These are phyloP conservation scores for Carex cristatella DNA, from an alignment of 176 grass and related monocot genomes.

Conservation along the genomic window DNA sequence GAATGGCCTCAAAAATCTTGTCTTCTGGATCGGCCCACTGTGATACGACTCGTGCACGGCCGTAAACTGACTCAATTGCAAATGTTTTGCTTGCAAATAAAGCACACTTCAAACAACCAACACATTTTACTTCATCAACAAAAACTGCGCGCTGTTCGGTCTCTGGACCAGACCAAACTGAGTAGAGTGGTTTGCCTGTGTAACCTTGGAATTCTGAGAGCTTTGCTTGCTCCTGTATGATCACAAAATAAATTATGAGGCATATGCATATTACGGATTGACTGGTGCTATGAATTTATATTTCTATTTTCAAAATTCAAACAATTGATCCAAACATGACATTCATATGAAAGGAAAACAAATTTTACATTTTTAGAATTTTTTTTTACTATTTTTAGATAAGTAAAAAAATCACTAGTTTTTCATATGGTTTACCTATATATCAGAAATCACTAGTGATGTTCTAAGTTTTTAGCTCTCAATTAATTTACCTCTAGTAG, in stretches of 20 bases:
- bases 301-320: too few relatives aligned
- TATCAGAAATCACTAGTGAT: background rate
- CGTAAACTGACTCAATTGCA: constrained; percentile 71
- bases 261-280: too few relatives aligned
- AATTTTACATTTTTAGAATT: too few relatives aligned
- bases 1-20: constrained; percentile 66
- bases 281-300: too few relatives aligned
- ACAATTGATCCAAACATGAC: too few relatives aligned
- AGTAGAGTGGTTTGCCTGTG: constrained; percentile 80
- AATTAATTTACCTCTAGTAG: background rate
- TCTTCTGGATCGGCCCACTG: constrained; percentile 96
- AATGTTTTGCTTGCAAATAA: constrained; percentile 64
- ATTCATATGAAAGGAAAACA: too few relatives aligned
- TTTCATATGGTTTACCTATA: too few relatives aligned
- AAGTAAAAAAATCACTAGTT: too few relatives aligned
- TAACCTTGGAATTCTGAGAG: constrained; percentile 72
- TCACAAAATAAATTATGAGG: background rate
- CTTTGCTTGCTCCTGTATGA: constrained; percentile 61
- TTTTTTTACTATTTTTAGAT: too few relatives aligned
- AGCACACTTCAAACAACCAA: constrained; percentile 94
- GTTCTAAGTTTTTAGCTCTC: background rate
- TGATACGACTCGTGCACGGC: constrained; percentile 74
- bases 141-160: constrained; percentile 65
- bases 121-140: constrained; percentile 79
- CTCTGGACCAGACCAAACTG: constrained; percentile 56